Base-by-base conservation (phyloP, 2,329 filamentous ascomycete genomes). In the Pyrenophora tritici-repentis region DNA sequence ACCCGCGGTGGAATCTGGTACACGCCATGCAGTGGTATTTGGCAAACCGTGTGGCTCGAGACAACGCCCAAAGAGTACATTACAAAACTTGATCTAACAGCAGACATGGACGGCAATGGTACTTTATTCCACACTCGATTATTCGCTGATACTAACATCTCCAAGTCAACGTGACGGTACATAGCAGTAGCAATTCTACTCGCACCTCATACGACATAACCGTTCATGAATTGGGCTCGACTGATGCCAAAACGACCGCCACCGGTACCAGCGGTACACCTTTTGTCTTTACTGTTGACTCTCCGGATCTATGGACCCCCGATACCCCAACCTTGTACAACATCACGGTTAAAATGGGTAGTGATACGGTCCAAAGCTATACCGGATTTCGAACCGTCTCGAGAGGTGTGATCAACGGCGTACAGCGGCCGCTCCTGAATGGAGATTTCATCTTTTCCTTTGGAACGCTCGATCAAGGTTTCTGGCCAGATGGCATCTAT, bases 11-110 rank as follows among this genome's bases (percentile, higher is more conserved):
- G 85, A 59, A 66, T 90, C 53, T 90, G 87, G 68, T 90, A 90
- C 67, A 84, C 84, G 0, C 84, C 87, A 0, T 90, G 86, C 66
- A 86, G 84, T 29, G 87, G 87, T 4, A 89, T 90, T 56, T 90
- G 87, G 87, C 87, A 89, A 65, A 81, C 80, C 14, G 87, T 90
- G 0, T 90, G 87, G 87, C 73, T 90, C 2, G 84, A 88, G 65
- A 78, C 81, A n/a, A 84, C 81, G 0, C 83, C 86, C 0, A 55
- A 72, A 0, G 78, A 81, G 42, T 75, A 85, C 58, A 81, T 89
- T 47, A 81, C 80, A 0, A 76, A 81, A 34, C 72, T 89, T 2
- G 82, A 88, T 55, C 63, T 89, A 13, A 70, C 78, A 20, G 86
- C 85, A 0, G 66, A 65, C 26, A 68, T 70, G 58, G 44, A 74